phyloP scores from a whole-genome alignment of 73 alveolate species.

The Paramecium octaurelia region DNA sequence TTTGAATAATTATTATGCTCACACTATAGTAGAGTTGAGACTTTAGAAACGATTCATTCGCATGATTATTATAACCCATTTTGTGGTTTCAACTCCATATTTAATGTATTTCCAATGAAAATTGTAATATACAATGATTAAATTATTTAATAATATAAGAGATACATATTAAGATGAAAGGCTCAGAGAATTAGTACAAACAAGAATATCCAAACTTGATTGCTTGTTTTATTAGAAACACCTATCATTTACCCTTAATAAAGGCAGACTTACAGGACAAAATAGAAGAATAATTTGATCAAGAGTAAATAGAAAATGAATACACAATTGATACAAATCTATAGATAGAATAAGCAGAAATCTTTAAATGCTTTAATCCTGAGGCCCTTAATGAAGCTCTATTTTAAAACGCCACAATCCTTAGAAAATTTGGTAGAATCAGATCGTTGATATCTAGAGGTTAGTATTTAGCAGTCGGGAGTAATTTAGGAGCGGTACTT shows the following conservation, averaged over 20 bases:
- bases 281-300: neutral
- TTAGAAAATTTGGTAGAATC: constrained; percentile 40
- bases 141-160: neutral
- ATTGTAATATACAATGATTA: neutral
- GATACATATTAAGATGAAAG: neutral
- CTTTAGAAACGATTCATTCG: neutral
- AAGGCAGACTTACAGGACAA: neutral
- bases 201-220: constrained; percentile 2
- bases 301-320: neutral
- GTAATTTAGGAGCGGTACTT: constrained; percentile 42
- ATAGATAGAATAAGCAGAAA: neutral
- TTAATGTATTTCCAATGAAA: neutral
- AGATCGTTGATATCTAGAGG: neutral
- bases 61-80: too few relatives aligned
- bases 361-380: constrained; percentile 9
- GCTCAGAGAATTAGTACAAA: neutral
- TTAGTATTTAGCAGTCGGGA: constrained; percentile 20
- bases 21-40: too few relatives aligned
- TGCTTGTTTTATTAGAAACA: neutral
- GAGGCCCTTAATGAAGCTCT: constrained; percentile 19
- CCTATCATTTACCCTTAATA: neutral
- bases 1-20: neutral
- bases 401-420: neutral
- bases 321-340: neutral
- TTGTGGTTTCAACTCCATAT: neutral